Base-by-base conservation (phyloP, 495 filamentous ascomycete species). In the Bathelium albidoporum region DNA sequence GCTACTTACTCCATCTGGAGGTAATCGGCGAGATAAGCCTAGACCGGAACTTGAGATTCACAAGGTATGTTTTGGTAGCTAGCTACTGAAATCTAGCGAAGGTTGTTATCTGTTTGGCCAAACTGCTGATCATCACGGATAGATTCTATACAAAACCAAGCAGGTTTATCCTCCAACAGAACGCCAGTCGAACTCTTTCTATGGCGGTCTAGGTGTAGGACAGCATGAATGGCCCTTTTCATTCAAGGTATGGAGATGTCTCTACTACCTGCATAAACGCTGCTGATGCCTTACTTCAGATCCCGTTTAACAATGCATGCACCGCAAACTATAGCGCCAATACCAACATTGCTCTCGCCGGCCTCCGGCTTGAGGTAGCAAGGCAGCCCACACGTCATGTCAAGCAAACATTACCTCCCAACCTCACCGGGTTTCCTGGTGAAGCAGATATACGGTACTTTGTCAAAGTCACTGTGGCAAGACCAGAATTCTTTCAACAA, bases 261-360 rank as follows among this genome's bases (percentile, higher is more conserved):
- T 22, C 36, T n/a, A 14, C 36, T 12, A 43, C 22, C 44, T 49
- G n/a, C 5, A 28, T 32, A 16, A 32, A 3, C n/a, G n/a, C n/a
- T n/a, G n/a, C 45, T 58, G 20, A 58, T 36, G 41, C 22, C n/a
- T 11, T 18, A 52, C 12, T 11, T 20, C 62, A 86, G 80, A 78
- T 98, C 18, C 91, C 92, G 9, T 89, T 97, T 78, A 97, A 98
- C 77, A 95, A 94, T 73, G 79, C 84, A 32, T 98, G 94, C 75
- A 80, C 79, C 61, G 77, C 82, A 62, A 78, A 78, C 39, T 84
- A 82, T 66, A 85, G 80, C 70, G 76, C 82, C 69, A 75, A 80
- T 60, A 80, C 81, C 32, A 85, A 83, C 60, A 71, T 85, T 44
- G 82, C 78, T 63, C 79, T 85, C 44, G 71, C 74, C 14, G 81